Evolutionary conservation across 257 asterid species (phyloP), one percentile per base, ranked within the genome.

Genomic region (Ballota nigra): DNA sequence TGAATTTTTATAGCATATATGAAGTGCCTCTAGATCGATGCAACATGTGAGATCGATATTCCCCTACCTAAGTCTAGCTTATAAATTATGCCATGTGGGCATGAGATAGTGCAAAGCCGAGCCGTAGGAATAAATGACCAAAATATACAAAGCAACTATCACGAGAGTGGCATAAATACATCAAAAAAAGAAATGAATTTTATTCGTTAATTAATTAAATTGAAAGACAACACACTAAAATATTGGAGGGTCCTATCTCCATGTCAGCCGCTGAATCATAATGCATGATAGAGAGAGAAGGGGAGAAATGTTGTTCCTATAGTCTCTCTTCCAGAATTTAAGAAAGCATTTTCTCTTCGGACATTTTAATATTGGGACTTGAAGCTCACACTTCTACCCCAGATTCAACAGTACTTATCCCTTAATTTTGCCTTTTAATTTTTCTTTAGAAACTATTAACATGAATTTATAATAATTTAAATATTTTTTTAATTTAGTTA

Each of bases 221-320:
- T 36, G 1, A 43, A 43, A 6, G 20, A 47, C n/a, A 49, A 43
- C 56, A 61, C 31, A 65, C 61, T 5, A 4, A n/a, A n/a, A 47
- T 73, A 38, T 11, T 66, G 68, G 73, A 34, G 67, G 68, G 59
- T 26, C 31, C 61, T 15, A 16, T 61, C 82, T 85, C 89, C 95
- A 81, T 89, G 97, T 82, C 97, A 87, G 95, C 87, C 90, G 92
- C 93, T 86, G 96, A 80, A 75, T 34, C 41, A 75, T 66, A 76
- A 68, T 41, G 63, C 77, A 78, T 34, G 16, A 6, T 31, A 6
- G 78, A 69, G 65, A 51, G 57, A 9, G 49, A 10, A 3, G 3
- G 29, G 3, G 29, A 26, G 29, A 26, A 3, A 36, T 36, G 43
- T 36, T 36, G 12, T 36, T 36, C 41, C 9, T 34, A 6, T 6